These are phyloP conservation scores for Castanea crenata DNA, from an alignment of 306 rosid genomes.

Conservation along the genomic window DNA sequence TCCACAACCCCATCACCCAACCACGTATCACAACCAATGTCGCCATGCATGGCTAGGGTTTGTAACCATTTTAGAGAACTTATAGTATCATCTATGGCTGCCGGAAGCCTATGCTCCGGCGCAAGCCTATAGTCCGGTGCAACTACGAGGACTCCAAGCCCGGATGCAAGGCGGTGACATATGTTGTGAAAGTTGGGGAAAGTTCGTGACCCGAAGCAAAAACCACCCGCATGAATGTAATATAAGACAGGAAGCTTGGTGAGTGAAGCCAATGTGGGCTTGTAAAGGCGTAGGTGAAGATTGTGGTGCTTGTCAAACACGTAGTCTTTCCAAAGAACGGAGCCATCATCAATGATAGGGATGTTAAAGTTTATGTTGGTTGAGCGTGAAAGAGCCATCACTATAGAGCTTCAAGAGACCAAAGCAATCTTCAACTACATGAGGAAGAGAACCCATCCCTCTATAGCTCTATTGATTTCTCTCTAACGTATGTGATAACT, in stretches of 20 bases:
- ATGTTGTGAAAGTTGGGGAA: constrained; percentile 77
- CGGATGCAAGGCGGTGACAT: constrained; percentile 57
- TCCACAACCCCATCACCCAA: constrained; percentile 35
- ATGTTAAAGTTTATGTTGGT: constrained; percentile 38
- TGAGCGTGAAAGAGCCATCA: constrained; percentile 62
- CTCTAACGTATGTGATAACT: not conserved
- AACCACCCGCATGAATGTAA: constrained; percentile 83
- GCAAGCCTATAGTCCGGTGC: constrained; percentile 78
- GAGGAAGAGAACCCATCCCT: constrained; percentile 69
- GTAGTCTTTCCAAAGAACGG: constrained; percentile 50
- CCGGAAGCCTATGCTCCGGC: constrained; percentile 73
- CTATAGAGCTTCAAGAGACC: constrained; percentile 75
- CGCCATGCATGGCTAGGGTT: constrained; percentile 27
- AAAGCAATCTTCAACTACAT: constrained; percentile 80
- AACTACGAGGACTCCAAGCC: constrained; percentile 43
- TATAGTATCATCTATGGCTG: constrained; percentile 67
- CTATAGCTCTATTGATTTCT: not conserved
- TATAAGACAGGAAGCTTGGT: constrained; percentile 43
- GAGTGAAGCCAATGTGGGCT: constrained; percentile 27
- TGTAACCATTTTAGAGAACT: constrained; percentile 69
- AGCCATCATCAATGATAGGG: constrained; percentile 34
- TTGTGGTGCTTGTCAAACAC: constrained; percentile 40
- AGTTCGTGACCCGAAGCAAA: constrained; percentile 66
- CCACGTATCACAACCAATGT: constrained; percentile 47
- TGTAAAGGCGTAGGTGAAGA: constrained; percentile 67